phyloP scores from a whole-genome alignment of 768 basidiomycete genomes.

The Calocybe gangraenosa region DNA sequence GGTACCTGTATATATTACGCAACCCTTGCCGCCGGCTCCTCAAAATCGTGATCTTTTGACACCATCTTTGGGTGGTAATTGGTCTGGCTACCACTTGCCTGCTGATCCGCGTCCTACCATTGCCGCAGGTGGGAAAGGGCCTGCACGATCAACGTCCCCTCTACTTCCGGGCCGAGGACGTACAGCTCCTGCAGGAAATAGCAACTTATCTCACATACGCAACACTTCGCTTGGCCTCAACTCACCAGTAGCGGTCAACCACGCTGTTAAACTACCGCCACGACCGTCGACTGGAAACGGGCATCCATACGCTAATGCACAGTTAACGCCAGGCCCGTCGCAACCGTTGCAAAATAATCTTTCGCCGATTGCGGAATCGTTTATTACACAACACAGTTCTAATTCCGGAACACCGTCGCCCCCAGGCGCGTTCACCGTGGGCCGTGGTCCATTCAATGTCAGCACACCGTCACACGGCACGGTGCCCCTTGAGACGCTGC shows the following conservation, averaged over 20 bases:
- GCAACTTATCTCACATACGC: constrained; percentile 39
- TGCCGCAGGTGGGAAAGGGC: constrained; percentile 34
- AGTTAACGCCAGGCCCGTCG: constrained; percentile 36
- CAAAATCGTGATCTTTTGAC: constrained; percentile 36
- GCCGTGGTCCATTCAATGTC: constrained; percentile 55
- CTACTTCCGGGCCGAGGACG: constrained; percentile 32
- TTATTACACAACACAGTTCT: constrained; percentile 31
- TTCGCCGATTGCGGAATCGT: constrained; percentile 73
- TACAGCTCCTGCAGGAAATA: constrained; percentile 16
- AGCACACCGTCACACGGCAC: constrained; percentile 37
- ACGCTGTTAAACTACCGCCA: constrained; percentile 39
- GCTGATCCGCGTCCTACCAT: constrained; percentile 58
- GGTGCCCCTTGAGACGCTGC: constrained; percentile 70
- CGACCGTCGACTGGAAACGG: constrained; percentile 38
- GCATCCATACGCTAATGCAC: constrained; percentile 62
- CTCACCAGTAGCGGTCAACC: constrained; percentile 31
- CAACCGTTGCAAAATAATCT: constrained; percentile 38
- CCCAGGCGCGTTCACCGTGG: constrained; percentile 46
- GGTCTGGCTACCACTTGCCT: constrained; percentile 53
- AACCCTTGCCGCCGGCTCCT: constrained; percentile 39
- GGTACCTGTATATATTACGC: constrained; percentile 37
- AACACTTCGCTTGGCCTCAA: constrained; percentile 48
- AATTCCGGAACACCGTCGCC: constrained; percentile 48
- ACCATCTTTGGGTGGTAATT: constrained; percentile 35
- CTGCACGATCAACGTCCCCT: constrained; percentile 40